phyloP scores from a whole-genome alignment of 345 rosid species.

The Hibiscus mutabilis region DNA sequence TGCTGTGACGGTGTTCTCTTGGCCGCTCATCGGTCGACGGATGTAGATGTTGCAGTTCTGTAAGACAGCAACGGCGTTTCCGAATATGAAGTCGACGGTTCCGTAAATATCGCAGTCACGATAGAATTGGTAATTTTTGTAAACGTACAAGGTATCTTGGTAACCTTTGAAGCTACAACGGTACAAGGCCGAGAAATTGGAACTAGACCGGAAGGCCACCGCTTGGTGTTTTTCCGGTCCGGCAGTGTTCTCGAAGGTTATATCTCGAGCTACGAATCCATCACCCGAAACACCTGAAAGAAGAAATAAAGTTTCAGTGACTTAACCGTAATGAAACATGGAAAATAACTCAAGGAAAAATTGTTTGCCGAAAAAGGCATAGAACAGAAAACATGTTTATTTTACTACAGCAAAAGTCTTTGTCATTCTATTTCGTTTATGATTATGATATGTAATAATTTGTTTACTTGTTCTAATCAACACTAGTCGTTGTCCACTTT shows the following conservation, averaged over 20 bases:
- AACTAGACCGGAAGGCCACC: slow-evolving; percentile 78
- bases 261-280: slow-evolving; percentile 68
- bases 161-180: slow-evolving; percentile 77
- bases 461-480: too few relatives aligned
- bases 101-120: slow-evolving; percentile 69
- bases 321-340: too few relatives aligned
- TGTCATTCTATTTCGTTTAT: too few relatives aligned
- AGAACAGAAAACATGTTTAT: too few relatives aligned
- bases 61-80: slow-evolving; percentile 52
- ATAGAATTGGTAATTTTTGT: slow-evolving; percentile 74
- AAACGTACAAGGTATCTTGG: slow-evolving; percentile 84
- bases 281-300: slow-evolving; percentile 50
- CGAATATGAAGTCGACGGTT: slow-evolving; percentile 74
- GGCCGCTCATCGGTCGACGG: slow-evolving; percentile 40
- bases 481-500: too few relatives aligned
- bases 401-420: not conserved
- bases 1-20: slow-evolving; percentile 65
- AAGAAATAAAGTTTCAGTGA: too few relatives aligned
- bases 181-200: slow-evolving; percentile 73
- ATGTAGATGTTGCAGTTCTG: slow-evolving; percentile 66
- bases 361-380: too few relatives aligned
- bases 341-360: too few relatives aligned
- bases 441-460: too few relatives aligned
- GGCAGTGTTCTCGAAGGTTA: slow-evolving; percentile 84
- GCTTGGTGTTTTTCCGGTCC: slow-evolving; percentile 85